phyloP scores from a whole-genome alignment of 2,329 filamentous ascomycete species.

The Colletotrichum sp. region DNA sequence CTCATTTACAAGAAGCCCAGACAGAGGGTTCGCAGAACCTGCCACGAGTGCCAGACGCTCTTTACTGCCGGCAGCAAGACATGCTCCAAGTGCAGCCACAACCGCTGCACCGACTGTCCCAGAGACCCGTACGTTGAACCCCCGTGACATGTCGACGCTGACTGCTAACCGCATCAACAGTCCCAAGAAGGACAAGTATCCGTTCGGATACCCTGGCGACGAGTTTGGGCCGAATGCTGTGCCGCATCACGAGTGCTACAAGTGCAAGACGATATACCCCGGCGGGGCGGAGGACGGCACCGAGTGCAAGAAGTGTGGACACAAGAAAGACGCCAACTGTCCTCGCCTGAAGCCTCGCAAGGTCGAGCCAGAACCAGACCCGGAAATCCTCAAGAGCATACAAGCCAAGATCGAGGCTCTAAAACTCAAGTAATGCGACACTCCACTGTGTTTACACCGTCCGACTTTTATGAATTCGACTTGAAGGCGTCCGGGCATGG shows the following conservation, averaged over 20 bases:
- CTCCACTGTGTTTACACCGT: background rate
- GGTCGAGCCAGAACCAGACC: constrained; percentile 66
- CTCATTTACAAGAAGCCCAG: constrained; percentile 73
- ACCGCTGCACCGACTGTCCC: constrained; percentile 80
- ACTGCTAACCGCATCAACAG: constrained; percentile 37
- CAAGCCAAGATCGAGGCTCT: constrained; percentile 58
- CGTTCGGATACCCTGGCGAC: constrained; percentile 73
- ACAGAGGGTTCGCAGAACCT: constrained; percentile 76
- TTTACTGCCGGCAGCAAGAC: constrained; percentile 65
- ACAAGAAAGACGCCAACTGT: constrained; percentile 65
- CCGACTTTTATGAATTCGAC: constrained; percentile 1
- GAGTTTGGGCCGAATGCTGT: constrained; percentile 56
- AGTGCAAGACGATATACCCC: constrained; percentile 65
- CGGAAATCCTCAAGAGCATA: constrained; percentile 61
- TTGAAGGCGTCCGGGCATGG: constrained; percentile 8
- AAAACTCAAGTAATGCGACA: constrained; percentile 30
- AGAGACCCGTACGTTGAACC: constrained; percentile 71
- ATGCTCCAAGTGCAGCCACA: constrained; percentile 73
- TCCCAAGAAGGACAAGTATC: constrained; percentile 72
- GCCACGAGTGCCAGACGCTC: constrained; percentile 73
- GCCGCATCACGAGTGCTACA: constrained; percentile 64
- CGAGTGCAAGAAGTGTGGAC: constrained; percentile 64
- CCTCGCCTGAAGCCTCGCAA: constrained; percentile 63
- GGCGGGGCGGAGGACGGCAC: constrained; percentile 53
- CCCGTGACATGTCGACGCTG: background rate